A percentile compares a stretch with the other conserved stretches of the same genome.
Conservation (phyloP, 345 rosid species). For the Populus deltoides region DNA sequence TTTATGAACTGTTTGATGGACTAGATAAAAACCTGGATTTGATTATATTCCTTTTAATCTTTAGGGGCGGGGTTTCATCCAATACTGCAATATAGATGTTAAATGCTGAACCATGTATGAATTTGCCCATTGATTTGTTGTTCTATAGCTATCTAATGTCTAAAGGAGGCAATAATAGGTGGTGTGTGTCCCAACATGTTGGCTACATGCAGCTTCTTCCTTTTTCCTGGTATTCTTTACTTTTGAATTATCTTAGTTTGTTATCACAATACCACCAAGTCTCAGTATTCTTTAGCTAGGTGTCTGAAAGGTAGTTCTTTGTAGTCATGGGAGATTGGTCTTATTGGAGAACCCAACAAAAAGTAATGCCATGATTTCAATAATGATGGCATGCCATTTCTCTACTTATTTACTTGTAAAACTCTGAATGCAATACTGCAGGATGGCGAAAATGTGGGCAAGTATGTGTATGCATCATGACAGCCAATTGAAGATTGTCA, state of each 20-base stretch:
- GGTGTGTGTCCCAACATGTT: background rate
- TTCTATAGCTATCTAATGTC: background rate
- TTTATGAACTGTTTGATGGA: background rate
- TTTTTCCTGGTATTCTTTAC: background rate
- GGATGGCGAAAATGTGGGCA: constrained; percentile 93
- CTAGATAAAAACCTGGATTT: background rate
- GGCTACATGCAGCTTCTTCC: background rate
- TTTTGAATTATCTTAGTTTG: background rate
- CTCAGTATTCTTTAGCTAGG: background rate
- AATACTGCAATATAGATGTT: background rate
- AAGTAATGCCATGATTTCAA: background rate
- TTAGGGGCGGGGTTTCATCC: background rate
- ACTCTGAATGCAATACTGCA: constrained; percentile 20
- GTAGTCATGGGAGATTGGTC: background rate
- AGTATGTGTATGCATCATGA: constrained; percentile 66
- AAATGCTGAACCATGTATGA: background rate
- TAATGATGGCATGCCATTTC: background rate
- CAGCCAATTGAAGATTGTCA: constrained; percentile 59
- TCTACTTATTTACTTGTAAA: background rate
- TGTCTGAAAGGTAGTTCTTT: background rate
- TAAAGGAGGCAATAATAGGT: background rate
- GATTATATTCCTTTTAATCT: background rate
- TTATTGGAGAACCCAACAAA: background rate
- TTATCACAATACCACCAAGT: background rate
- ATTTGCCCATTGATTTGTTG: background rate